Evolutionary conservation across 345 rosid genomes (phyloP).

Genomic region (Euclidium syriacum): DNA sequence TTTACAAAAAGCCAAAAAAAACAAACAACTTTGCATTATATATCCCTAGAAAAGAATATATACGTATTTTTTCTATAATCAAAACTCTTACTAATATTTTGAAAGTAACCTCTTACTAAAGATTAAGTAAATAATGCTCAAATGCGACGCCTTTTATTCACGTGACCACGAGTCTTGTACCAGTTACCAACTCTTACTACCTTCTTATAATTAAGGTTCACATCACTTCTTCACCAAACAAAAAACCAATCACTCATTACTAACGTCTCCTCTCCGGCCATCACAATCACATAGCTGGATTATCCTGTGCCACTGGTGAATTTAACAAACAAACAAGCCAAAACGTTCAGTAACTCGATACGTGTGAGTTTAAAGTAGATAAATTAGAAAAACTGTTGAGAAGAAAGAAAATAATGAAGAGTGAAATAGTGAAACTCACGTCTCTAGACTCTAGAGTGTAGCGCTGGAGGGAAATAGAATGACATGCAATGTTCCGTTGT

Average conservation of each 20-base stretch:
- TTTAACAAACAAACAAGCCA: slow-evolving; percentile 1
- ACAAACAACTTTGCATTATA: not conserved
- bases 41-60: not conserved
- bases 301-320: not conserved
- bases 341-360: not conserved
- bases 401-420: not conserved
- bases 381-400: too few species aligned
- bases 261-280: not conserved
- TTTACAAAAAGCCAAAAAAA: not conserved
- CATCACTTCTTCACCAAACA: slow-evolving; percentile 20
- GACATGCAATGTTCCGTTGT: slow-evolving; percentile 72
- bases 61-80: not conserved
- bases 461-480: slow-evolving; percentile 51
- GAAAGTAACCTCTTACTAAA: not conserved
- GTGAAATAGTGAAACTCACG: slow-evolving; percentile 31
- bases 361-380: not conserved
- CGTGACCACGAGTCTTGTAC: slow-evolving; percentile 12
- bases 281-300: not conserved
- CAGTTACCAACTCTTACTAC: slow-evolving; percentile 5
- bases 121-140: not conserved
- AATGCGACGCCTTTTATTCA: not conserved
- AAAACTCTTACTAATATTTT: slow-evolving; percentile 15
- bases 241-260: not conserved
- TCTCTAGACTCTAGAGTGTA: slow-evolving; percentile 22
- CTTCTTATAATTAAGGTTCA: slow-evolving; percentile 1